Base-by-base conservation (phyloP, 257 asterid genomes). In the Solanum etuberosum region DNA sequence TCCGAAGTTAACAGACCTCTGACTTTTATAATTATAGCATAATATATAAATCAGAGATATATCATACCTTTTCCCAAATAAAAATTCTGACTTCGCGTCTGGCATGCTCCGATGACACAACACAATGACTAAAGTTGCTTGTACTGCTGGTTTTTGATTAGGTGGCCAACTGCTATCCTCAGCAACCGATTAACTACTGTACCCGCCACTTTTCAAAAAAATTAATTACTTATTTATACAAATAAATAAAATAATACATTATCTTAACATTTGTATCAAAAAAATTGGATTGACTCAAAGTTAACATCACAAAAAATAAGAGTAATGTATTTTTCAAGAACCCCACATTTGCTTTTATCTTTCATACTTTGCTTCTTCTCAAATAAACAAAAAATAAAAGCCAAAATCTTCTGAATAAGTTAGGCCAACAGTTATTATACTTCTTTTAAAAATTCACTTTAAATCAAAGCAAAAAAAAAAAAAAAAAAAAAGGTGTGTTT, bases 341-440 rank as follows among this genome's bases (percentile, higher is more conserved):
- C 85, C 86, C 85, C 57, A 87, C 82, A 84, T 86, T 86, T 86
- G 65, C 90, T 91, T 89, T 90, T 88, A 84, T 88, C 91, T 80
- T 5, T 27, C 85, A 80, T 80, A 80, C 73, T 91, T 93, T 93
- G 94, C 94, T 92, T 93, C 37, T 87, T 85, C 68, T 12, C 27
- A 73, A 89, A 67, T 93, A 92, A 90, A 95, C 94, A 92, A 92
- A 34, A 80, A 48, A 25, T n/a, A 34, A 21, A 77, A 76, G 84
- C 40, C 76, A 86, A 84, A 81, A 48, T n/a, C 35, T 3, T 83
- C 76, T 15, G 85, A 71, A 85, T 73, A 83, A 82, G 97, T 94
- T 93, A 86, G 97, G 97, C 95, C 96, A 94, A 91, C 94, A 89
- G 93, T 87, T 92, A 87, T 87, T 92, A 88, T 87, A 40, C 86